phyloP scores from a whole-genome alignment of 345 rosid species.

The Hibiscus tridactylites region DNA sequence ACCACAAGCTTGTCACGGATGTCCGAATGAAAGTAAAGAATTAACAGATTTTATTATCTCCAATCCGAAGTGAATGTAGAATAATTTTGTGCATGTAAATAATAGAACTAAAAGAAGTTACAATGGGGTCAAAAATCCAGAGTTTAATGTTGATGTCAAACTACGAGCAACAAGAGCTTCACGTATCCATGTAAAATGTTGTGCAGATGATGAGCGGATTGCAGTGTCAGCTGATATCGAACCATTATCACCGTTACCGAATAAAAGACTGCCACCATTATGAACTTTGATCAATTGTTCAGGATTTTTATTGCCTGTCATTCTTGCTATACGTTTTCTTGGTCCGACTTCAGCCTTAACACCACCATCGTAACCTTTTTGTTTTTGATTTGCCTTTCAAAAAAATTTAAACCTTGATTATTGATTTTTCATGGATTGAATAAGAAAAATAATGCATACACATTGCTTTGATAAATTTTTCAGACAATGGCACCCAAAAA shows the following conservation, averaged over 20 bases:
- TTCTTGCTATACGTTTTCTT: constrained; percentile 65
- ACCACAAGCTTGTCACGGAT: constrained; percentile 79
- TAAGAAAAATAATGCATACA: too few species aligned
- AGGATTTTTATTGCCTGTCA: constrained; percentile 44
- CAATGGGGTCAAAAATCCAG: constrained; percentile 94
- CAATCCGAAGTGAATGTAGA: background rate
- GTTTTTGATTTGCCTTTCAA: too few species aligned
- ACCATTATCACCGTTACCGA: constrained; percentile 51
- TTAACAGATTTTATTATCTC: background rate
- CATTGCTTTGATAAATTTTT: too few species aligned
- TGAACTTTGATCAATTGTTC: constrained; percentile 47
- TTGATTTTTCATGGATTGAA: too few species aligned
- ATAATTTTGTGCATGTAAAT: background rate
- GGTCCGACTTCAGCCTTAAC: constrained; percentile 71
- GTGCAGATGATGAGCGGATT: constrained; percentile 82
- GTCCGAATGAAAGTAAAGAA: constrained; percentile 1
- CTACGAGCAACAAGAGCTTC: constrained; percentile 88
- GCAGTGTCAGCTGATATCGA: constrained; percentile 67
- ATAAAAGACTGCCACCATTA: constrained; percentile 46
- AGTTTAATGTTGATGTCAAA: constrained; percentile 79
- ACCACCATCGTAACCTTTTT: constrained; percentile 5
- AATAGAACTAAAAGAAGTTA: constrained; percentile 22
- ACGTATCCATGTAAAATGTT: constrained; percentile 84
- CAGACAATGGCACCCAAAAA: too few species aligned
- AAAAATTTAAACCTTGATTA: too few species aligned